Evolutionary conservation across 2,329 filamentous ascomycete species (phyloP), one percentile per base, ranked within the genome.

Genomic region (Didymella pomorum): DNA sequence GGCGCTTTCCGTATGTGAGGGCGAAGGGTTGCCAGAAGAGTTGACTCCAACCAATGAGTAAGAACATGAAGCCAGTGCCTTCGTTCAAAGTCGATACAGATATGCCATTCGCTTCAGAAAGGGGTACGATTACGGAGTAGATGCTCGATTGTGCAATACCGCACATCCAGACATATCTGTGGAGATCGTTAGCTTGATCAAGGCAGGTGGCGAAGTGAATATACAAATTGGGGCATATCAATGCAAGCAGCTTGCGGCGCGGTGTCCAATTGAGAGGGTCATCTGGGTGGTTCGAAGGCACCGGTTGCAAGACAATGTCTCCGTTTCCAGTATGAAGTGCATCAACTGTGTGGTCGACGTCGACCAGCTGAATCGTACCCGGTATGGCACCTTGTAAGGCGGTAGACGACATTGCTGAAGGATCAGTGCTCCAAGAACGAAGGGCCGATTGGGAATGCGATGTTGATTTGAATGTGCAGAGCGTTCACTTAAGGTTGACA

Each of bases 1-100:
- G 75, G 5, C 82, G 76, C 54, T 83, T 80, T n/a, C 83, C 83
- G 59, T 82, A 84, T 46, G 80, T 79, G 18, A 84, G 67, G 0
- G 83, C 83, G 28, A 85, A 66, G 2, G 83, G 82, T 62, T 85
- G 83, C 79, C 80, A 84, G 41, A 85, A 72, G 2, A 85, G 68
- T 61, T 79, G 79, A 0, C 81, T 82, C 81, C 81, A 84, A 3
- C 82, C 81, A 23, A 83, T 78, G 14, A 81, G 75, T 28, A 84
- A 66, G 62, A 84, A 84, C 81, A 83, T 82, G 49, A 81, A 79
- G 2, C 83, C 83, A 12, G 79, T 84, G 8, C 82, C 83, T 47
- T 79, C 75, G 58, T 82, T 82, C 18, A 84, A 67, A 33, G 80
- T 74, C 4, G 69, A 72, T 1, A 82, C 66, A 0, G 78, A 79